phyloP scores from a whole-genome alignment of 805 yeast species.

The Suhomyces tanzawaensis region DNA sequence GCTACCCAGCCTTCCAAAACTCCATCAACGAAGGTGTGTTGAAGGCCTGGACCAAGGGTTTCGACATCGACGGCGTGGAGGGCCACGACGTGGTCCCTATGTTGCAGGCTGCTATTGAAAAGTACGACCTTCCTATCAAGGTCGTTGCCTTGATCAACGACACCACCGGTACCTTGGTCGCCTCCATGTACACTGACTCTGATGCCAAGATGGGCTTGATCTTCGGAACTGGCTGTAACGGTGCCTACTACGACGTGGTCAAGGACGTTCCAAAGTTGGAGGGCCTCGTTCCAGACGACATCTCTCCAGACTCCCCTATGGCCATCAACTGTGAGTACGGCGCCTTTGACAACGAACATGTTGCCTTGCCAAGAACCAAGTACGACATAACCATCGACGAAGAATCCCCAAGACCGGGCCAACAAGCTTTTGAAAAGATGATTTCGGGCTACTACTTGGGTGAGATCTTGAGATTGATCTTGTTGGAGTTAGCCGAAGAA shows the following conservation, averaged over 20 bases:
- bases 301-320: slow-evolving; percentile 67
- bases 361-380: slow-evolving; percentile 81
- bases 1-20: slow-evolving; percentile 82
- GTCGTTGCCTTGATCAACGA: slow-evolving; percentile 94
- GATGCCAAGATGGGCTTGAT: slow-evolving; percentile 91
- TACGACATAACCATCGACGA: slow-evolving; percentile 79
- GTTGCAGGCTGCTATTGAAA: slow-evolving; percentile 73
- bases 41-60: slow-evolving; percentile 98
- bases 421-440: slow-evolving; percentile 96
- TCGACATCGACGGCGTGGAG: slow-evolving; percentile 89
- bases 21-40: slow-evolving; percentile 83
- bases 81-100: slow-evolving; percentile 92
- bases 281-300: slow-evolving; percentile 64
- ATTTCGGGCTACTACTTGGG: slow-evolving; percentile 96
- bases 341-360: slow-evolving; percentile 90
- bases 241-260: slow-evolving; percentile 86
- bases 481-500: slow-evolving; percentile 66
- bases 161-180: slow-evolving; percentile 95
- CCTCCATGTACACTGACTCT: slow-evolving; percentile 88
- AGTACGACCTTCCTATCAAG: slow-evolving; percentile 67
- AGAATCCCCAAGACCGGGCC: slow-evolving; percentile 93
- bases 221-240: slow-evolving; percentile 97
- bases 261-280: slow-evolving; percentile 75
- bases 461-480: slow-evolving; percentile 78
- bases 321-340: slow-evolving; percentile 99